A percentile compares a stretch with the other conserved stretches of the same genome.
Conservation (phyloP, 2,329 filamentous ascomycete genomes). For the Teratosphaeria gauchensis region DNA sequence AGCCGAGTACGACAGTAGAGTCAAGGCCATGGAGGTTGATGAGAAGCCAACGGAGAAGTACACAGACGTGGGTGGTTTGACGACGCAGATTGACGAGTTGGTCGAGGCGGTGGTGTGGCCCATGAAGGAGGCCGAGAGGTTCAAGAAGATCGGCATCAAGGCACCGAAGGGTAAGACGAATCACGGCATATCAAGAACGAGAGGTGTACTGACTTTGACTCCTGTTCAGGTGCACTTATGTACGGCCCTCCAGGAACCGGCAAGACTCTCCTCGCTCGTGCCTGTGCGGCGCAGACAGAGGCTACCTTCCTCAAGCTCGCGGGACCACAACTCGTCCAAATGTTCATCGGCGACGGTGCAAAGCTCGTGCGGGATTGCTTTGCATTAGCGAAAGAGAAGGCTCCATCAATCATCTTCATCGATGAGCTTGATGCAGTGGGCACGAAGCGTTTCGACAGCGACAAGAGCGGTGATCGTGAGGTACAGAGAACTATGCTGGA, state of each 20-base stretch:
- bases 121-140: constrained; percentile 98
- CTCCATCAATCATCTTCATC: constrained; percentile 98
- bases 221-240: constrained; percentile 77
- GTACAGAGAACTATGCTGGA: constrained; percentile 99
- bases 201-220: background rate
- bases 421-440: constrained; percentile 97
- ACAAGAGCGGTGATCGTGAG: constrained; percentile 95
- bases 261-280: constrained; percentile 85
- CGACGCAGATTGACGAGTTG: constrained; percentile 98
- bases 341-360: constrained; percentile 98
- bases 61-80: constrained; percentile 89
- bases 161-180: constrained; percentile 71
- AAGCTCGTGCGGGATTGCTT: constrained; percentile 98
- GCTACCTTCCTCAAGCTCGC: constrained; percentile 98
- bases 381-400: constrained; percentile 95
- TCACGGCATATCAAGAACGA: background rate
- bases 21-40: constrained; percentile 99
- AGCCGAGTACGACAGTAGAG: constrained; percentile 95
- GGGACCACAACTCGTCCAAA: constrained; percentile 93
- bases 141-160: constrained; percentile 99
- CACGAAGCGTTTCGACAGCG: constrained; percentile 96
- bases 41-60: constrained; percentile 99
- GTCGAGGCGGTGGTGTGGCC: constrained; percentile 99
- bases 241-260: constrained; percentile 88
- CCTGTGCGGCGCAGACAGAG: constrained; percentile 94